Conservation (phyloP, 331 rosid species). For the Spiraea crenata region DNA sequence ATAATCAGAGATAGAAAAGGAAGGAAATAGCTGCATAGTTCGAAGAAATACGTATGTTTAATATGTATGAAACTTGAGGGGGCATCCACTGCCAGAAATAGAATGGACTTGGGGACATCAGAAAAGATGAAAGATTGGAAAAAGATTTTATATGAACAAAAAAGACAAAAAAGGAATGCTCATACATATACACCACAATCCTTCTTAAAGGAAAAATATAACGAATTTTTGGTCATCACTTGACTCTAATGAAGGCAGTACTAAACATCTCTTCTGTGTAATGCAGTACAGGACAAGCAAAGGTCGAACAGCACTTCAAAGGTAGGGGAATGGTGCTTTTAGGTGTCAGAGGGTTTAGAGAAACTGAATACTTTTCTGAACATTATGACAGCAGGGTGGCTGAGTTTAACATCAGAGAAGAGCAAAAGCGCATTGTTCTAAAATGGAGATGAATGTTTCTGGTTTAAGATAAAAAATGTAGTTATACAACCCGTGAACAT, state of each 20-base stretch:
- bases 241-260: background rate
- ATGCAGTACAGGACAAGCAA: constrained; percentile 4
- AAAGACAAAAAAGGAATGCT: background rate
- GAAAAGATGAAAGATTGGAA: background rate
- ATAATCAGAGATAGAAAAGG: constrained; percentile 13
- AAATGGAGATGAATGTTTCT: background rate
- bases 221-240: background rate
- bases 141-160: constrained; percentile 1
- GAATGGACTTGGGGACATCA: background rate
- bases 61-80: constrained; percentile 7
- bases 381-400: background rate
- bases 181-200: background rate
- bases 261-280: background rate
- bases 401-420: background rate
- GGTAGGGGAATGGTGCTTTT: background rate
- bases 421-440: background rate
- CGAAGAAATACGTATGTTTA: no score
- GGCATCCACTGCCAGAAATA: background rate
- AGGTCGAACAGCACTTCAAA: background rate
- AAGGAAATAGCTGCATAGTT: background rate
- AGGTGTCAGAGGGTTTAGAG: background rate
- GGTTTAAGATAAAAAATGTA: background rate
- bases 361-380: background rate
- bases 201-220: background rate
- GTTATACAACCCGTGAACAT: background rate